A percentile compares a stretch with the other conserved stretches of the same genome.
Conservation (phyloP, 2,329 filamentous ascomycete genomes). For the Sarocladium brachiariae region DNA sequence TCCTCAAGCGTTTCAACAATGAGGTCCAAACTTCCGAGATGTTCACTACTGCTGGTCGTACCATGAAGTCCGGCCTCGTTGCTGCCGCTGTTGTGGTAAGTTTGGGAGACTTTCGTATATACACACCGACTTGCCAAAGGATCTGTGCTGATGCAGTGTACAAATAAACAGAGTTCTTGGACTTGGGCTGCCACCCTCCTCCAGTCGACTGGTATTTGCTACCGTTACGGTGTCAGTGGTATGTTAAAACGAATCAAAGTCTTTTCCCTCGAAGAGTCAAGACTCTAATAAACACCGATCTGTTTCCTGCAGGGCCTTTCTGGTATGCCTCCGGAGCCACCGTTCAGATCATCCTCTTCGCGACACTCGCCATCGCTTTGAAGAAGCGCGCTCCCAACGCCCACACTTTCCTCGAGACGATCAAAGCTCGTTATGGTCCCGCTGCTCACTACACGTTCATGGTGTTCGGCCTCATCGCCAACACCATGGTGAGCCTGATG, state of each 20-base stretch:
- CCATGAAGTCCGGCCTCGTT: constrained; percentile 82
- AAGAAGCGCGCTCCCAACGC: constrained; percentile 84
- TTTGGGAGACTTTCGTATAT: no score
- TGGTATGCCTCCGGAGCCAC: constrained; percentile 65
- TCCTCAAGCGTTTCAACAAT: constrained; percentile 52
- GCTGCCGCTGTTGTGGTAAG: constrained; percentile 70
- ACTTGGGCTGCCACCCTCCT: constrained; percentile 84
- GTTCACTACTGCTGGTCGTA: constrained; percentile 83
- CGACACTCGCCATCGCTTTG: constrained; percentile 82
- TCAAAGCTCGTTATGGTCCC: constrained; percentile 70
- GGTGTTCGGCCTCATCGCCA: constrained; percentile 74
- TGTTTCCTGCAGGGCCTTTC: constrained; percentile 33
- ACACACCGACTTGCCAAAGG: background rate
- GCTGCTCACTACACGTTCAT: constrained; percentile 71
- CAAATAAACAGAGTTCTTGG: constrained; percentile 56
- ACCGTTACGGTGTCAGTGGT: constrained; percentile 58
- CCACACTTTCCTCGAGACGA: constrained; percentile 77
- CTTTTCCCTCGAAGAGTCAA: background rate
- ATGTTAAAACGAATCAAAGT: background rate
- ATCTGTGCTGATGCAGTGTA: background rate
- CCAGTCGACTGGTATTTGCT: constrained; percentile 75
- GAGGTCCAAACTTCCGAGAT: constrained; percentile 88
- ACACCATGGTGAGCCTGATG: constrained; percentile 85
- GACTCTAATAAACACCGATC: background rate
- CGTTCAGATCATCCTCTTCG: constrained; percentile 83